Evolutionary conservation across 768 basidiomycete genomes (phyloP).

Genomic region (Harrya chromipes): DNA sequence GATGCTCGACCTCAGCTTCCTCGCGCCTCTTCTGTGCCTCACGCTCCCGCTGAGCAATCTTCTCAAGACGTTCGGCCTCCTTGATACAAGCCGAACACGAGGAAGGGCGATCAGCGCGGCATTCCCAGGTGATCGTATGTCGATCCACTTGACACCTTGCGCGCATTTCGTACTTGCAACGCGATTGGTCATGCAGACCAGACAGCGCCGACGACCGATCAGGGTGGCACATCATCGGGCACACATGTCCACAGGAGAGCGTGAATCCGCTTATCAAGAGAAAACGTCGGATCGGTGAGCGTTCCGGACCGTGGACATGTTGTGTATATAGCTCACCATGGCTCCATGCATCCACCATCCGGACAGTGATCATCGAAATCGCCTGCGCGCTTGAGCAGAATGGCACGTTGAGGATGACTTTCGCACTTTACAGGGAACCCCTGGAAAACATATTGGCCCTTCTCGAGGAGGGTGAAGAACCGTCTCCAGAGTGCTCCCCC

Average conservation of each 20-base stretch:
- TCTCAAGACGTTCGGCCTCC: slow-evolving; percentile 36
- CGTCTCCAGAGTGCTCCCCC: slow-evolving; percentile 16
- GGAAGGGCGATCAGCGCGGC: slow-evolving; percentile 34
- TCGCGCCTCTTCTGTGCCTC: slow-evolving; percentile 41
- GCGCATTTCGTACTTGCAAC: slow-evolving; percentile 38
- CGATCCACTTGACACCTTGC: slow-evolving; percentile 40
- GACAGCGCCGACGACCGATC: slow-evolving; percentile 37
- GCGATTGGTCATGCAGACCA: slow-evolving; percentile 27
- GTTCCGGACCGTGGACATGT: neutral
- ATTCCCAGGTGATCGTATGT: slow-evolving; percentile 44
- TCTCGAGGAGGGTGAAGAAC: slow-evolving; percentile 10
- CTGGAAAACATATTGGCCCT: slow-evolving; percentile 6
- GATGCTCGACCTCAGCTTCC: slow-evolving; percentile 39
- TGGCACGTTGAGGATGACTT: slow-evolving; percentile 43
- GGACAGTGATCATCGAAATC: slow-evolving; percentile 56
- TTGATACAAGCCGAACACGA: slow-evolving; percentile 45
- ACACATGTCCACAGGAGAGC: slow-evolving; percentile 39
- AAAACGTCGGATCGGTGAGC: too few relatives aligned
- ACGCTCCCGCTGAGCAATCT: slow-evolving; percentile 37
- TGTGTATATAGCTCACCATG: slow-evolving; percentile 44
- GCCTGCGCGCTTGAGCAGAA: slow-evolving; percentile 37
- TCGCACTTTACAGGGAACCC: slow-evolving; percentile 56
- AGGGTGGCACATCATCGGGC: slow-evolving; percentile 61
- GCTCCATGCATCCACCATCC: slow-evolving; percentile 58
- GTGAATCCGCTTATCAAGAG: slow-evolving; percentile 2